Base-by-base conservation (phyloP, 2,329 filamentous ascomycete species). In the Talaromyces sp. region DNA sequence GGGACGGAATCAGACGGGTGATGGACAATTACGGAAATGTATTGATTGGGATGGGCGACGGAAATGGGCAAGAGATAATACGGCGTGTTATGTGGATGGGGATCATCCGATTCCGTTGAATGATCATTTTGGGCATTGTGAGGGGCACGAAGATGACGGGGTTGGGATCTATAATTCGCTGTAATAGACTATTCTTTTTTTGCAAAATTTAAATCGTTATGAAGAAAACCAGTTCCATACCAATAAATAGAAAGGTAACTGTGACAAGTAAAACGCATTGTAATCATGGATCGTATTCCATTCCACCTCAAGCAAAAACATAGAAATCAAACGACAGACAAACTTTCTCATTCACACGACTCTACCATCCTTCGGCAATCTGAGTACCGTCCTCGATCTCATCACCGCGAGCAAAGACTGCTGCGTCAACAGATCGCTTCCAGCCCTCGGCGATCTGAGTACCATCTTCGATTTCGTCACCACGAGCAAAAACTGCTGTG, bases 41-140 rank as follows among this genome's bases (percentile, higher is more conserved):
- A 33, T 54, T 13, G 58, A 67, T 35, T 70, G 68, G 68, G 50
- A 70, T 54, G 65, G 33, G 60, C 67, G 68, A 3, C 60, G 67
- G 19, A 43, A 67, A 8, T 70, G 39, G 39, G 69, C 69, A 2
- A 68, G 67, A 6, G 65, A 69, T 16, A 67, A 74, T 43, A 67
- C 72, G 9, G 72, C 72, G 2, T 74, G 72, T 47, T 73, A 74
- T 45, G 62, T 68, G 16, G 72, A 74, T 62, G 66, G 39, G 3
- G 56, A 63, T 3, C 24, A 39, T 9, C 37, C 33, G 3, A 60
- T 71, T 13, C 57, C 61, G 5, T 52, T 69, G 24, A 52, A 62
- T 7, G 65, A 65, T 7, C 65, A 69, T 54, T 68, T 72, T 52
- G 70, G 71, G 2, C 67, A 63, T 50, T 72, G 70, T 45, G 70